These are phyloP conservation scores for Claviceps pusilla DNA, from an alignment of 2,329 filamentous ascomycete genomes.

Conservation along the genomic window DNA sequence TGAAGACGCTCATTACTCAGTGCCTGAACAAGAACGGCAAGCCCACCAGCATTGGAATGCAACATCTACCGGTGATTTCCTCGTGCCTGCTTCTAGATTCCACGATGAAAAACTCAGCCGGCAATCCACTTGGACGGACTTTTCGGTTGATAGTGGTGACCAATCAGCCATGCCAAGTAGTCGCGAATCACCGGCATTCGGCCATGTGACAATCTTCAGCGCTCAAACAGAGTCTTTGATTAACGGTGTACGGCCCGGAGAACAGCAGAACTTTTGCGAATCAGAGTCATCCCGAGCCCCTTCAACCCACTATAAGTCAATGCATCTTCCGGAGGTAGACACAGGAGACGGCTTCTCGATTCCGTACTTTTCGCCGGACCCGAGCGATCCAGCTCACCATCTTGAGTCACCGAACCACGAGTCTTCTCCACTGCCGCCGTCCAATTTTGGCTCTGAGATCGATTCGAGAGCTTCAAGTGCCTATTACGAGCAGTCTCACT, in stretches of 20 bases:
- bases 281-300: slow-evolving; percentile 15
- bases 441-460: slow-evolving; percentile 20
- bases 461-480: slow-evolving; percentile 27
- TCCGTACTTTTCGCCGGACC: slow-evolving; percentile 27
- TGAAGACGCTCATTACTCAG: slow-evolving; percentile 15
- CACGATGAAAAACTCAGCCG: slow-evolving; percentile 35
- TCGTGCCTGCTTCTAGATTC: slow-evolving; percentile 29
- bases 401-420: slow-evolving; percentile 33
- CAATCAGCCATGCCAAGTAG: slow-evolving; percentile 15
- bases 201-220: slow-evolving; percentile 20
- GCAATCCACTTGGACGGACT: slow-evolving; percentile 46
- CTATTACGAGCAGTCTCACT: slow-evolving; percentile 24
- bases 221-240: slow-evolving; percentile 6
- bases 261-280: slow-evolving; percentile 9
- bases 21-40: slow-evolving; percentile 12
- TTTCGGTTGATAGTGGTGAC: slow-evolving; percentile 39
- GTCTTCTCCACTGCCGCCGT: slow-evolving; percentile 33
- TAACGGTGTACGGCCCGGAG: not conserved
- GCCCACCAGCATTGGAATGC: slow-evolving; percentile 9
- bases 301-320: slow-evolving; percentile 14
- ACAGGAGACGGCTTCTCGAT: slow-evolving; percentile 35
- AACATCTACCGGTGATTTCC: slow-evolving; percentile 29
- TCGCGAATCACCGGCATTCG: slow-evolving; percentile 14
- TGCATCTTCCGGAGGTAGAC: slow-evolving; percentile 35
- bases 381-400: slow-evolving; percentile 15